These are phyloP conservation scores for Epichloe amarillans DNA, from an alignment of 2,329 filamentous ascomycete genomes.

Conservation along the genomic window DNA sequence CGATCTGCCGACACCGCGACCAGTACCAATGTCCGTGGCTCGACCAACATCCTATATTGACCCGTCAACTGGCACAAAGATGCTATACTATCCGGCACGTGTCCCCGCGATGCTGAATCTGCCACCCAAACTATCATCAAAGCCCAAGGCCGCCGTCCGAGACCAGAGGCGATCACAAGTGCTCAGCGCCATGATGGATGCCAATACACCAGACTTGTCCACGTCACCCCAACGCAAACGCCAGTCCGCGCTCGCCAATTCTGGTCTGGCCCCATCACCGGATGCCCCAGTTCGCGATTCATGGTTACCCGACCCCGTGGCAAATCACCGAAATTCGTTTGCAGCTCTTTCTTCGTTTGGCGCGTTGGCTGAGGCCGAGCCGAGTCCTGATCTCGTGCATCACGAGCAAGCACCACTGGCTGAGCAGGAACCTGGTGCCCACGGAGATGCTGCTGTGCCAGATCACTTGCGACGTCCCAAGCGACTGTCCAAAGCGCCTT, in stretches of 20 bases:
- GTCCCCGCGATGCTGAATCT: conserved; percentile 90
- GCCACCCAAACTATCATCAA: conserved; percentile 72
- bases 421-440: conserved; percentile 8
- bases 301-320: conserved; percentile 35
- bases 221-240: conserved; percentile 7
- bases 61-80: conserved; percentile 56
- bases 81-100: conserved; percentile 91
- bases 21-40: conserved; percentile 14
- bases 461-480: conserved; percentile 20
- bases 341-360: conserved; percentile 18
- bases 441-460: conserved; percentile 7
- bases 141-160: conserved; percentile 47
- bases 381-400: conserved; percentile 6
- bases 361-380: conserved; percentile 8
- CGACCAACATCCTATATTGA: conserved; percentile 47
- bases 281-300: conserved; percentile 14
- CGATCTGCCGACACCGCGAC: conserved; percentile 14
- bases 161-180: conserved; percentile 64
- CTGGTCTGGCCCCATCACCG: conserved; percentile 6
- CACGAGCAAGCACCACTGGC: conserved; percentile 3
- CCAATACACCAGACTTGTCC: conserved; percentile 4
- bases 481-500: conserved; percentile 18
- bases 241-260: conserved; percentile 12
- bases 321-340: conserved; percentile 23
- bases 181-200: conserved; percentile 43